phyloP scores from a whole-genome alignment of 495 filamentous ascomycete species.

The Podospora appendiculata region DNA sequence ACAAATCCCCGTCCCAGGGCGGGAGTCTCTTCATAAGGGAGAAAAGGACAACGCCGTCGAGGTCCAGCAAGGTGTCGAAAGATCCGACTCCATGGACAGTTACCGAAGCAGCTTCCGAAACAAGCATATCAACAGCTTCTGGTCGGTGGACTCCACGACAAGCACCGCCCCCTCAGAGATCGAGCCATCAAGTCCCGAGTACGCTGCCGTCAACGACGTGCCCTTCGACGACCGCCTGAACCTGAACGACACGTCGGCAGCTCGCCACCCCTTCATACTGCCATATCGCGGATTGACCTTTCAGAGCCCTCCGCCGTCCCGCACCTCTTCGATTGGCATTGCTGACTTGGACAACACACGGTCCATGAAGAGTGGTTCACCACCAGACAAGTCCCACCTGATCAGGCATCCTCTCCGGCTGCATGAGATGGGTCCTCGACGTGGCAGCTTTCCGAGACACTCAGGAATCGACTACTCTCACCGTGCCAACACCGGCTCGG shows the following conservation, averaged over 20 bases:
- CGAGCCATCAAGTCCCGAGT: constrained; percentile 12
- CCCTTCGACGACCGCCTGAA: background rate
- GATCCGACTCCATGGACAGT: constrained; percentile 12
- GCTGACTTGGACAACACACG: background rate
- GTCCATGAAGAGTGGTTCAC: background rate
- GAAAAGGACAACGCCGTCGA: constrained; percentile 2
- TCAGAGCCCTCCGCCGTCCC: constrained; percentile 4
- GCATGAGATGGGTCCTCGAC: background rate
- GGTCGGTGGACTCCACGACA: too few relatives aligned
- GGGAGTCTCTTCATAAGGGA: background rate
- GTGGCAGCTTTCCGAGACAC: background rate
- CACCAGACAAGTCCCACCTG: constrained; percentile 2
- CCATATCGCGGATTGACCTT: background rate
- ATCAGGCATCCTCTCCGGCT: constrained; percentile 3
- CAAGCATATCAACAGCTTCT: constrained; percentile 2
- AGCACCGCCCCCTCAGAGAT: background rate
- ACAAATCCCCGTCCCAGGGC: background rate
- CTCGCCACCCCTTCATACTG: background rate
- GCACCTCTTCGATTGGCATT: background rate
- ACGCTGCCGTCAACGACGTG: constrained; percentile 4
- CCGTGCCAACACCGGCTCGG: background rate
- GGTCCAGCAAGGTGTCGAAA: constrained; percentile 1
- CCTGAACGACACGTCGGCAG: constrained; percentile 7
- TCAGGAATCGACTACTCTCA: background rate
- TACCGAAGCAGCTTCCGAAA: background rate